phyloP scores from a whole-genome alignment of 257 asterid species.

The Solanum paucissectum region DNA sequence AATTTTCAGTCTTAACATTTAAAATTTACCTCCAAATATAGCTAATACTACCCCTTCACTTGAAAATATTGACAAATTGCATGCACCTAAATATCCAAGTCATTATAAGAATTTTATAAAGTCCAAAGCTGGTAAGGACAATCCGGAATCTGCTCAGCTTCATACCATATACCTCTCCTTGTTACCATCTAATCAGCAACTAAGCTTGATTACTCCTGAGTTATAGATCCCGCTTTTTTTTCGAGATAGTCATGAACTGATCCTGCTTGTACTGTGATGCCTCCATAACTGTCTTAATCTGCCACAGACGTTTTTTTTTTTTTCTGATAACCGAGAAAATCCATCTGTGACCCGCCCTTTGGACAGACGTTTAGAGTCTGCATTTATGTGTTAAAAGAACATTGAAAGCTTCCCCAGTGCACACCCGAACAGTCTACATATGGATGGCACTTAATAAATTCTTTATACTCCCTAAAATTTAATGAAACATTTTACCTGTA shows the following conservation, averaged over 20 bases:
- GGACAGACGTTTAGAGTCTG: neutral
- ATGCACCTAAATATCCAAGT: neutral
- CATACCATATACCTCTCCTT: neutral
- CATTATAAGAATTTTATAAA: neutral
- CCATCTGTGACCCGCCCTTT: too few species aligned
- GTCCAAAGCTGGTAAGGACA: neutral
- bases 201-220: neutral
- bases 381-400: neutral
- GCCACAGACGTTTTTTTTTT: neutral
- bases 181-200: neutral
- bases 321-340: too few species aligned
- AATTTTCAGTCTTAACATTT: neutral
- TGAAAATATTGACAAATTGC: neutral
- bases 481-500: neutral
- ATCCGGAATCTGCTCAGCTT: neutral
- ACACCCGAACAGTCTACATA: neutral
- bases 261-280: neutral
- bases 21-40: neutral
- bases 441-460: neutral
- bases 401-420: neutral
- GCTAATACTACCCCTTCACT: neutral
- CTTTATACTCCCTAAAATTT: neutral
- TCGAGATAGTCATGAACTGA: neutral
- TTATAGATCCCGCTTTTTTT: neutral
- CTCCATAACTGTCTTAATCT: neutral